These are phyloP conservation scores for Hypoxylon sp. DNA, from an alignment of 2,329 filamentous ascomycete species.

Conservation along the genomic window DNA sequence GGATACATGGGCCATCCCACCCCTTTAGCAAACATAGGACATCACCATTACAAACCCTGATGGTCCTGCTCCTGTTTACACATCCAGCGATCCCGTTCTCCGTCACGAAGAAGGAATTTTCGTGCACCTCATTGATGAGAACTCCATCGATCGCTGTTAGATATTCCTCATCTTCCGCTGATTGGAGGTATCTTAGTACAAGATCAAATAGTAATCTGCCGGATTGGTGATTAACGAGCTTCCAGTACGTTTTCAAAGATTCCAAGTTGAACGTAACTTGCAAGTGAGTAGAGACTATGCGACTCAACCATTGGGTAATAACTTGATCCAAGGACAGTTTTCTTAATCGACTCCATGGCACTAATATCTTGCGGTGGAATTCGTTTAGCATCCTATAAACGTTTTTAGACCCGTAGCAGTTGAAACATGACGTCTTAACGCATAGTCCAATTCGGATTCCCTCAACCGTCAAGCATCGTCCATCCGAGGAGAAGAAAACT, in stretches of 20 bases:
- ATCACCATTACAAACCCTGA: neutral
- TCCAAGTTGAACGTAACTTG: neutral
- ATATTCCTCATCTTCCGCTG: neutral
- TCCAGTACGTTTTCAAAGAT: neutral
- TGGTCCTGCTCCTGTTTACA: neutral
- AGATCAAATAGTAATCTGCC: neutral
- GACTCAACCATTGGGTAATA: neutral
- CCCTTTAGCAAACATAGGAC: neutral
- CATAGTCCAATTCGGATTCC: neutral
- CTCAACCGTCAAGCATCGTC: constrained; percentile 1
- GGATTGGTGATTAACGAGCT: neutral
- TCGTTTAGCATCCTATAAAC: neutral
- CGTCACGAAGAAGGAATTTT: neutral
- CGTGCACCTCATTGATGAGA: neutral
- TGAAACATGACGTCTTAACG: neutral
- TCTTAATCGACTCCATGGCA: neutral
- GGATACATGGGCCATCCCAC: neutral
- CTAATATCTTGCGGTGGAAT: neutral
- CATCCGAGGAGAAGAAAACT: neutral
- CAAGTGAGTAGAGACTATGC: neutral
- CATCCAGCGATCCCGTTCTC: neutral
- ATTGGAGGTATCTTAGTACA: constrained; percentile 4
- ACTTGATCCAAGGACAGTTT: neutral
- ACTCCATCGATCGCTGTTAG: neutral
- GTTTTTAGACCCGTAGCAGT: neutral